A percentile compares a stretch with the other conserved stretches of the same genome.
These are phyloP conservation scores for Colletotrichum sp. DNA, from an alignment of 2,329 filamentous ascomycete genomes.

Conservation along the genomic window DNA sequence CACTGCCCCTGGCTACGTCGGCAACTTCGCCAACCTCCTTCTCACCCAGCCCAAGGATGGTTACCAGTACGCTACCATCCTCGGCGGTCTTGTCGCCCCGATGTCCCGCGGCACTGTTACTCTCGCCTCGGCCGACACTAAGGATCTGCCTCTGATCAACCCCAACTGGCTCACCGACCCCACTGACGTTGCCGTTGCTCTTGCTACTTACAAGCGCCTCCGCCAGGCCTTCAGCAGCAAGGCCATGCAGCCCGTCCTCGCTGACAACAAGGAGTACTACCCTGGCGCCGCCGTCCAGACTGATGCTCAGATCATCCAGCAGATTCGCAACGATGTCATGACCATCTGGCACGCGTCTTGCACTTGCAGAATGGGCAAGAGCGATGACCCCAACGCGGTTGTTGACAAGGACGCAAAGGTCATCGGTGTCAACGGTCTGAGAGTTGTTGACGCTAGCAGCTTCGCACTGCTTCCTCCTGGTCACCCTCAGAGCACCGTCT, in stretches of 20 bases:
- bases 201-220: slow-evolving; percentile 46
- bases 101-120: slow-evolving; percentile 48
- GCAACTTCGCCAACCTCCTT: slow-evolving; percentile 16
- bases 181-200: slow-evolving; percentile 46
- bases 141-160: slow-evolving; percentile 46
- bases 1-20: slow-evolving; percentile 21
- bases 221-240: slow-evolving; percentile 38
- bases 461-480: slow-evolving; percentile 30
- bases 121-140: slow-evolving; percentile 36
- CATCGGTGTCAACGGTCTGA: slow-evolving; percentile 31
- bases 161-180: slow-evolving; percentile 49
- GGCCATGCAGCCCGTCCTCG: slow-evolving; percentile 31
- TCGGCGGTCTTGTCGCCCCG: slow-evolving; percentile 38
- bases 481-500: slow-evolving; percentile 27
- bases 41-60: slow-evolving; percentile 10
- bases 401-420: slow-evolving; percentile 33
- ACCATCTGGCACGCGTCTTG: slow-evolving; percentile 59
- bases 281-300: slow-evolving; percentile 41
- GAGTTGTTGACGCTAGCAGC: slow-evolving; percentile 34
- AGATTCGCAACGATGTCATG: slow-evolving; percentile 39
- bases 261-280: slow-evolving; percentile 37
- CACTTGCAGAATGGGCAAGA: slow-evolving; percentile 57
- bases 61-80: slow-evolving; percentile 26
- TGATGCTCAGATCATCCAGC: slow-evolving; percentile 45
- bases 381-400: slow-evolving; percentile 32